A percentile compares a stretch with the other conserved stretches of the same genome.
phyloP scores from a whole-genome alignment of 768 basidiomycete species.

The Daedalea quercina region DNA sequence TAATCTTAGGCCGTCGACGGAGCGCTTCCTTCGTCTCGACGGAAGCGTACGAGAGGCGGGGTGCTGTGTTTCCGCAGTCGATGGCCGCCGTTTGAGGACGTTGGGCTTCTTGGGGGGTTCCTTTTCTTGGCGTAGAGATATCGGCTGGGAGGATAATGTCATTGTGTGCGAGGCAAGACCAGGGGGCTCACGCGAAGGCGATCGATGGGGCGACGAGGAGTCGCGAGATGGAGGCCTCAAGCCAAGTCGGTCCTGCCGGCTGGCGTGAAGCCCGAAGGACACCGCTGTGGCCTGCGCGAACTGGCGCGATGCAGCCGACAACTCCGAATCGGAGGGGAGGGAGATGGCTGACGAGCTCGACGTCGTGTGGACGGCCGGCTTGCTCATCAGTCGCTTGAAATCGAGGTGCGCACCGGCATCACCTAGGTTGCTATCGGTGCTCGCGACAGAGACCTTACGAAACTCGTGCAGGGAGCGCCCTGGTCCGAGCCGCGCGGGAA shows the following conservation, averaged over 20 bases:
- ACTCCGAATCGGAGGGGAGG: slow-evolving; percentile 20
- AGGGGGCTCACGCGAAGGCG: neutral
- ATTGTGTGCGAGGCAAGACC: neutral
- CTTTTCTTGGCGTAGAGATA: neutral
- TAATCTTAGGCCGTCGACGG: neutral
- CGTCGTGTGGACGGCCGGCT: slow-evolving; percentile 19
- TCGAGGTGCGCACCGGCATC: slow-evolving; percentile 21
- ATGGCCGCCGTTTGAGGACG: neutral
- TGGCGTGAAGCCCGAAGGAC: neutral
- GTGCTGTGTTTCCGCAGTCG: neutral
- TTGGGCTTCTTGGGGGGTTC: neutral
- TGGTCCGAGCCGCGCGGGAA: neutral
- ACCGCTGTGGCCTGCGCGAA: neutral
- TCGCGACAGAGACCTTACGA: slow-evolving; percentile 16
- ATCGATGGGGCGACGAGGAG: neutral
- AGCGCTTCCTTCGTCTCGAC: neutral
- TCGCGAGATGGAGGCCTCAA: neutral
- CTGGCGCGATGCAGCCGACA: slow-evolving; percentile 5
- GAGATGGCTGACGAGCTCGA: slow-evolving; percentile 19
- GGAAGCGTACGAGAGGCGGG: neutral
- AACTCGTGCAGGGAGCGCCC: slow-evolving; percentile 6
- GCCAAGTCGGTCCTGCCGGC: neutral
- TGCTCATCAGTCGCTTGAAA: slow-evolving; percentile 24
- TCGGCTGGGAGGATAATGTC: neutral
- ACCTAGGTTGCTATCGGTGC: slow-evolving; percentile 11